Conservation (phyloP, 2,329 filamentous ascomycete species). For the Immersiporthe knoxdaviesiana region DNA sequence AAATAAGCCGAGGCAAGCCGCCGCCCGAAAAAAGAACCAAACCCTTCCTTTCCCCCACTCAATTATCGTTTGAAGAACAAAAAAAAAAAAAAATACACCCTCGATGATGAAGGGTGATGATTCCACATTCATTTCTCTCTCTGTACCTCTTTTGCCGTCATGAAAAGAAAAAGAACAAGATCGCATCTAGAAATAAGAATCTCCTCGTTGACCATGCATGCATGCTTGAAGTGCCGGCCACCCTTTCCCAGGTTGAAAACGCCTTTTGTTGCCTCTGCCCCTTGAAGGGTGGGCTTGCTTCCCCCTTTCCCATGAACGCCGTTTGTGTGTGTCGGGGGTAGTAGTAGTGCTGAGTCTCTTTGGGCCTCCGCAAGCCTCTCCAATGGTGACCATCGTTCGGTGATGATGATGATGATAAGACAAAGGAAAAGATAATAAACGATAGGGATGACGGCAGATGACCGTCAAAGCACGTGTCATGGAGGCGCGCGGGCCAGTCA, state of each 20-base stretch:
- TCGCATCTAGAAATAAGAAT: conserved; percentile 1
- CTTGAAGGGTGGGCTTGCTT: not conserved
- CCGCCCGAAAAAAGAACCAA: not conserved
- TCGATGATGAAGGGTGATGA: not conserved
- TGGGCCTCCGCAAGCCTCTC: conserved; percentile 1
- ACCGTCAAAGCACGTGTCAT: conserved; percentile 1
- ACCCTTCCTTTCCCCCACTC: no score
- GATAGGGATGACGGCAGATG: not conserved
- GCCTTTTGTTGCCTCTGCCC: conserved; percentile 1
- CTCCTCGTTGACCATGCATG: conserved; percentile 3
- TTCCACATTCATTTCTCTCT: not conserved
- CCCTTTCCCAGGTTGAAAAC: not conserved
- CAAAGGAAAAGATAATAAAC: conserved; percentile 13
- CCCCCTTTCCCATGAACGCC: not conserved
- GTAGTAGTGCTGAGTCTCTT: not conserved
- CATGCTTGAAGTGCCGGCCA: not conserved
- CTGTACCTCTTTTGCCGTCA: not conserved
- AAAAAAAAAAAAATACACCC: not conserved
- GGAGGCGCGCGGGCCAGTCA: not conserved
- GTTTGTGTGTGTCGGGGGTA: not conserved
- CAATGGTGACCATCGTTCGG: not conserved
- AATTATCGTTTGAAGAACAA: not conserved
- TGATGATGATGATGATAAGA: conserved; percentile 11
- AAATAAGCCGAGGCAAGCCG: conserved; percentile 4
- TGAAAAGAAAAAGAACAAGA: not conserved